phyloP scores from a whole-genome alignment of 371 early-diverging fungal species.

The Coemansia sp. region DNA sequence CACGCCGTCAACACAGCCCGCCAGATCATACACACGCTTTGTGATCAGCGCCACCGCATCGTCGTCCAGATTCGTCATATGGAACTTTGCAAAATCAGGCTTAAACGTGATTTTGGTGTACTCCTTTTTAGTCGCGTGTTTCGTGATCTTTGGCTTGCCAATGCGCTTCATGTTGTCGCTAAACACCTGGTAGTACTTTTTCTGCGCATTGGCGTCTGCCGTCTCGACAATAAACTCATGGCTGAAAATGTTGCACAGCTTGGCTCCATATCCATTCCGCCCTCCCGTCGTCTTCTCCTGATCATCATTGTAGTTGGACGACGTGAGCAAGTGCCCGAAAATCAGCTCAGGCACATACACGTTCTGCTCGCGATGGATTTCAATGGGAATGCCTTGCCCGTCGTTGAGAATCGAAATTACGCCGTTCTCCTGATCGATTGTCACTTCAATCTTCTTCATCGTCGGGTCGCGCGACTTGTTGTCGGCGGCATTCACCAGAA shows the following conservation, averaged over 20 bases:
- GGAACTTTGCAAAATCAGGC: constrained; percentile 95
- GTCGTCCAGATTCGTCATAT: constrained; percentile 83
- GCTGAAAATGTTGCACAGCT: constrained; percentile 99
- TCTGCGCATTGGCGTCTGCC: constrained; percentile 70
- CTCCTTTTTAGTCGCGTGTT: constrained; percentile 63
- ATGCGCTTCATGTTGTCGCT: constrained; percentile 84
- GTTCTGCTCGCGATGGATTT: constrained; percentile 91
- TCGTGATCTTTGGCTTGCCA: constrained; percentile 71
- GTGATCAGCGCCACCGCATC: constrained; percentile 89
- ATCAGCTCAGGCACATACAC: constrained; percentile 99
- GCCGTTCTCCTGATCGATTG: constrained; percentile 81
- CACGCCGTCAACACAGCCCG: constrained; percentile 87
- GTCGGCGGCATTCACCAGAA: constrained; percentile 97
- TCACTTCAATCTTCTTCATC: constrained; percentile 93
- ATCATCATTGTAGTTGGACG: constrained; percentile 98
- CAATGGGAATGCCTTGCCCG: constrained; percentile 97
- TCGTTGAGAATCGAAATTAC: constrained; percentile 94
- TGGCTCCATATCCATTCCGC: constrained; percentile 99
- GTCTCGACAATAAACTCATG: constrained; percentile 98
- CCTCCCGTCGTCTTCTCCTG: constrained; percentile 99
- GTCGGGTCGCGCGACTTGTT: constrained; percentile 91
- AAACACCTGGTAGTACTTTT: constrained; percentile 86
- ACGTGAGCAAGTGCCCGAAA: constrained; percentile 98
- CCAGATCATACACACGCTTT: constrained; percentile 97
- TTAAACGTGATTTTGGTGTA: constrained; percentile 94